Evolutionary conservation across 2,329 filamentous ascomycete species (phyloP), one percentile per base, ranked within the genome.

Genomic region (Massarina eburnea): DNA sequence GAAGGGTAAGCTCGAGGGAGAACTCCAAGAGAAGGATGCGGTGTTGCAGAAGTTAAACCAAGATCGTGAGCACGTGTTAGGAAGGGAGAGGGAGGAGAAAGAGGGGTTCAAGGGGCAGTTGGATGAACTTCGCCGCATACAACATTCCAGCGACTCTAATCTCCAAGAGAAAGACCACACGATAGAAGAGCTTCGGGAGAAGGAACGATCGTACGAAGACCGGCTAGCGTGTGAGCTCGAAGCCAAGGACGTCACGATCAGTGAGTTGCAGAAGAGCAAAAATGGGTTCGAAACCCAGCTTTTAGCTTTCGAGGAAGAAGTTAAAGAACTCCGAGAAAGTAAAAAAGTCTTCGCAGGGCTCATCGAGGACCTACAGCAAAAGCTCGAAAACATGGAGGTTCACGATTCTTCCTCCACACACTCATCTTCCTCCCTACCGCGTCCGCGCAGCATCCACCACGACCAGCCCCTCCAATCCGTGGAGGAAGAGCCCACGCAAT

Each of bases 321-420:
- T 70, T 8, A 45, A 45, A 2, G 43, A 52, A 2, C 42, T 71
- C 15, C 49, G 54, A 12, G 59, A 67, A 35, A 62, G 59, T 29
- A 71, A 70, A 44, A 57, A 54, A 14, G 50, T 58, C 0, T 68
- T 70, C 10, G 57, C 64, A 41, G 46, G 51, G 3, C 49, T 70
- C 22, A 59, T 71, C 4, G 48, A 53, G 8, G 61, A 52, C 6
- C 52, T 71, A 1, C 54, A 67, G 36, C 58, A 66, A 32, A 67
- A 66, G 48, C 57, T 62, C 4, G 50, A 46, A 15, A 55, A 64
- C 3, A 41, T 70, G 2, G 55, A 66, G 12, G 9, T 14, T 14
- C 4, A 8, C 5, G 12, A 26, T 10, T 26, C 24, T 26, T 26
- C 27, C 5, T 14, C 27, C 5, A 14, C 27, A 30, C 27, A 8